phyloP scores from a whole-genome alignment of 2,329 filamentous ascomycete genomes.

The Dactylellina leptospora region DNA sequence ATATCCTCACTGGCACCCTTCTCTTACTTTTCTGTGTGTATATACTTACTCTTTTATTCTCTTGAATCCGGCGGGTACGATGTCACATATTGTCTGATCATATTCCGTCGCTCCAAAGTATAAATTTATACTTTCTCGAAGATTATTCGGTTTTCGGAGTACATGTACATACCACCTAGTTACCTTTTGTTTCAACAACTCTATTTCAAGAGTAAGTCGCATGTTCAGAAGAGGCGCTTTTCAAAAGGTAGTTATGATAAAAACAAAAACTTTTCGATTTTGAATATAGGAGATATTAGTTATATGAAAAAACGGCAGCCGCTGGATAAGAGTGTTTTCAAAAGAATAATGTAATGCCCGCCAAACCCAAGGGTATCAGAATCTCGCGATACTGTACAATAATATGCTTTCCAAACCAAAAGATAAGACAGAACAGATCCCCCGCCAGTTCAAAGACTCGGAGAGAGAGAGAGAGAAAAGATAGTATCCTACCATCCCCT shows the following conservation, averaged over 20 bases:
- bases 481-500: not conserved
- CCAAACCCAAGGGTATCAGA: conserved; percentile 40
- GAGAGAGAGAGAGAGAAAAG: not conserved
- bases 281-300: conserved; percentile 2
- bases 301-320: conserved; percentile 1
- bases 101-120: too few relatives aligned
- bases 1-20: not conserved
- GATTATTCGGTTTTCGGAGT: too few relatives aligned
- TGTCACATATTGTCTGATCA: too few relatives aligned
- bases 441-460: too few relatives aligned
- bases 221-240: too few relatives aligned
- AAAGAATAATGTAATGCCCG: conserved; percentile 4
- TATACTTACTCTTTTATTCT: not conserved
- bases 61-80: too few relatives aligned
- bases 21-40: not conserved
- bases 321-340: conserved; percentile 12
- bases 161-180: too few relatives aligned
- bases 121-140: too few relatives aligned
- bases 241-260: too few relatives aligned
- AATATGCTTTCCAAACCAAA: conserved; percentile 2
- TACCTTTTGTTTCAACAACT: too few relatives aligned
- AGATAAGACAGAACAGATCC: not conserved
- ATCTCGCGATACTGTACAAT: conserved; percentile 44
- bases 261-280: conserved; percentile 2
- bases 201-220: too few relatives aligned